Evolutionary conservation across 2,329 filamentous ascomycete genomes (phyloP).

Genomic region (Ambrosiella cleistominuta): DNA sequence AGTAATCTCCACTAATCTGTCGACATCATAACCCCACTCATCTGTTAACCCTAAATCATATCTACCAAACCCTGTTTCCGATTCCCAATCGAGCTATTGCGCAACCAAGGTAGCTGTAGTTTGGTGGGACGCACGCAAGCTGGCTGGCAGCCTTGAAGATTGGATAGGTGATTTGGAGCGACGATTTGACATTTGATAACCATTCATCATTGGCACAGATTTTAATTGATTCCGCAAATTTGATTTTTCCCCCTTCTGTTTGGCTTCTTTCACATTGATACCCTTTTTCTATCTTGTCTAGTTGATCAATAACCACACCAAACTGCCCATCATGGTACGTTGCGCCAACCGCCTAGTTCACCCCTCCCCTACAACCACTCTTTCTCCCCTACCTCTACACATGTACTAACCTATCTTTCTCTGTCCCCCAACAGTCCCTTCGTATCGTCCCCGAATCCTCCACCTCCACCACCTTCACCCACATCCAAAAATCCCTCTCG

Average conservation of each 20-base stretch:
- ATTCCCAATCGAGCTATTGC: not conserved
- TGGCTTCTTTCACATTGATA: not conserved
- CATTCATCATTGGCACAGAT: not conserved
- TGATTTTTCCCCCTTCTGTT: not conserved
- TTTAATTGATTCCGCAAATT: not conserved
- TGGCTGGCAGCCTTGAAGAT: not conserved
- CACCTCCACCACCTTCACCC: slow-evolving; percentile 49
- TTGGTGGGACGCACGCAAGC: not conserved
- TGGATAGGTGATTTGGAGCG: not conserved
- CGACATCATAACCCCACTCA: no score
- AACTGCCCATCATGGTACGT: slow-evolving; percentile 9
- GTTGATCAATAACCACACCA: not conserved
- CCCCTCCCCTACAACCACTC: not conserved
- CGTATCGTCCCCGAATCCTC: slow-evolving; percentile 62
- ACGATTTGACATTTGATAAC: not conserved
- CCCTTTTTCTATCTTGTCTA: not conserved
- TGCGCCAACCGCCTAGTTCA: not conserved
- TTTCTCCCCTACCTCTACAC: not conserved
- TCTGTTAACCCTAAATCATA: no score
- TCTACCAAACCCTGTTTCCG: not conserved
- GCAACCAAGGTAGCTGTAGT: not conserved
- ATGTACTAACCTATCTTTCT: slow-evolving; percentile 13
- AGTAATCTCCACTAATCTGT: no score
- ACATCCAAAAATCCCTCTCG: slow-evolving; percentile 41
- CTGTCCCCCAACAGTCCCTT: slow-evolving; percentile 45